Evolutionary conservation across 306 rosid genomes (phyloP), one percentile per base, ranked within the genome.

Genomic region (Mimosa pudica): DNA sequence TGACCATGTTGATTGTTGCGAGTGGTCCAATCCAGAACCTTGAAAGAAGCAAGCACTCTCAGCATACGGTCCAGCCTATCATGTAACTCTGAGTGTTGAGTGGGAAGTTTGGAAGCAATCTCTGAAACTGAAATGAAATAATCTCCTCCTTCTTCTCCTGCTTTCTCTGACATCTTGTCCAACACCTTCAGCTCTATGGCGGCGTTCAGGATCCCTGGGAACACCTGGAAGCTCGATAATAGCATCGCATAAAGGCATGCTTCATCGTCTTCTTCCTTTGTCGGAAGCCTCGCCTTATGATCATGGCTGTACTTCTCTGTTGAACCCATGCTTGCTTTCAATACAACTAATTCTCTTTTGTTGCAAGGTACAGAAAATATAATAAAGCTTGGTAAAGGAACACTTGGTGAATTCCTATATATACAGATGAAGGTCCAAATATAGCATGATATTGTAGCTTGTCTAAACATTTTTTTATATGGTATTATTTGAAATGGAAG

Each of bases 161-260:
- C 49, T 30, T 24, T 60, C 52, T 52, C 32, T 0, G 80, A 49
- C 4, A 81, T 55, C 16, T 35, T 58, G 12, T 75, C 84, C 35
- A 75, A 70, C 55, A 81, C 35, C 16, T 81, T 75, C 73, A 81
- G 80, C 17, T 75, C 84, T 46, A 75, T 58, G 8, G 77, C 84
- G 10, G 58, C 84, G 10, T 81, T 75, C 45, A 81, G 13, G 13
- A 75, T 41, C 13, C 54, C 20, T 12, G 80, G 80, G 1, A 81
- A 69, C 4, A 75, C 62, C 33, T 75, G 64, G 6, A 77, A 35
- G 48, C 24, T 47, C 1, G 84, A 75, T 62, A 75, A 36, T 0
- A 75, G 69, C 71, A 81, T 68, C 16, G 84, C 80, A 10, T 69
- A 69, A 12, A 81, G 71, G 64, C 80, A 81, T 5, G 84, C 84